Evolutionary conservation across 129 eudicot species (phyloP), one percentile per base, ranked within the genome.

Genomic region (Chrysanthemum makinoi): DNA sequence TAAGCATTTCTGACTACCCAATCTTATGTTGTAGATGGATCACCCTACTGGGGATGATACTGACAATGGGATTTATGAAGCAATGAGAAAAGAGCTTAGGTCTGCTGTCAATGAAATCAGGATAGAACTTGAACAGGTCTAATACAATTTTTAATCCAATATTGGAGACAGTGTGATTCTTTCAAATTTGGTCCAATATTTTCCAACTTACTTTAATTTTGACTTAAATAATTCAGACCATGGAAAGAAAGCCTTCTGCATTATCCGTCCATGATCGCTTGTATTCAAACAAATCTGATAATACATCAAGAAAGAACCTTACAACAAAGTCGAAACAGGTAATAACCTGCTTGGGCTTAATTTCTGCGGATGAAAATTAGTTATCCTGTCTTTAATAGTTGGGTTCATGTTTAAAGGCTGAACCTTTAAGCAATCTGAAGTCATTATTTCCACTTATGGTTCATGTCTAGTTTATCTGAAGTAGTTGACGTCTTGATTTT

Each of bases 21-120:
- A 46, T 80, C 11, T 55, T 53, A 67, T 56, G 51, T 16, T 78
- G 68, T 87, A 89, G 95, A 78, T 73, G 50, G 86, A 87, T 72
- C 89, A 86, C 65, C 89, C 88, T 22, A 66, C 73, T 47, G 78
- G 80, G 46, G 87, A 84, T 68, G 88, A 70, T 70, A 68, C 55
- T 35, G 78, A 79, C 67, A 71, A 70, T 72, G 91, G 79, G 59
- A 56, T 82, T 44, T 79, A 83, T 71, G 86, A 83, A 77, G 90
- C 86, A 75, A 85, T 89, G 91, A 65, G 80, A 69, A 87, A 86
- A 71, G 96, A 88, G 70, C 86, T 88, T 70, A 83, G 91, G 74
- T 60, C 88, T 79, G 90, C 95, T 71, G 95, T 86, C 74, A 81
- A 88, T 19, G 95, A 89, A 61, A 92, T 88, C 83, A 85, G 82